Base-by-base conservation (phyloP, 2,329 filamentous ascomycete genomes). In the Sphaerulina vaccinii region DNA sequence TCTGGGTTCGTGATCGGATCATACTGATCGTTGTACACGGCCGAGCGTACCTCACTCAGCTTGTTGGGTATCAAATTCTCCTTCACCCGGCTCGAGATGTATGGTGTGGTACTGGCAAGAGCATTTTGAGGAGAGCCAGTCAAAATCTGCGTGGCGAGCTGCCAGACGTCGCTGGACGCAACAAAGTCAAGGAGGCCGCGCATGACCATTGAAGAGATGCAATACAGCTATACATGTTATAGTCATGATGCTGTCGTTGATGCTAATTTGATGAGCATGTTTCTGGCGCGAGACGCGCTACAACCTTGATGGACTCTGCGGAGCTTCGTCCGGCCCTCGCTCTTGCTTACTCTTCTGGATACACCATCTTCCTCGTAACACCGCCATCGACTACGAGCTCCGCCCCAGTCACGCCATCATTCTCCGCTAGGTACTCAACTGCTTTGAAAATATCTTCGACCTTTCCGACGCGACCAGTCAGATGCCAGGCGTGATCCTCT, bases 401-500 rank as follows among this genome's bases (percentile, higher is more conserved):
- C 36, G 75, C 70, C 22, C 73, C 73, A 16, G 70, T 74, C 15
- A 73, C 70, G 39, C 72, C 73, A 6, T 71, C 70, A 32, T 60
- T 70, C 10, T 66, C 68, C 19, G 68, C 62, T 13, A 75, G 57
- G 61, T 73, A 76, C 55, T 71, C 66, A 29, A 74, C 70, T 3
- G 73, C 71, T 46, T 60, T 65, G 15, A 64, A 55, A 35, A 76
- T 64, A 61, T 79, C 76, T 29, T 78, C 75, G 2, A 75, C 75
- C 52, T 70, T 75, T 1, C 77, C 78, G 3, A 79, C 77, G 41
- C 76, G 64, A 2, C 77, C 76, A 6, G 72, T 74, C 22, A 75
- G 67, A 64, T 80, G 77, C 76, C 76, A 79, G 44, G 62, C 52
- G 22, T 72, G 70, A 54, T 80, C 77, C 33, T 71, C 70, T 51